A percentile compares a stretch with the other conserved stretches of the same genome.
These are phyloP conservation scores for Wallacemonas sp. DNA, from an alignment of 208 protist species.

Conservation along the genomic window DNA sequence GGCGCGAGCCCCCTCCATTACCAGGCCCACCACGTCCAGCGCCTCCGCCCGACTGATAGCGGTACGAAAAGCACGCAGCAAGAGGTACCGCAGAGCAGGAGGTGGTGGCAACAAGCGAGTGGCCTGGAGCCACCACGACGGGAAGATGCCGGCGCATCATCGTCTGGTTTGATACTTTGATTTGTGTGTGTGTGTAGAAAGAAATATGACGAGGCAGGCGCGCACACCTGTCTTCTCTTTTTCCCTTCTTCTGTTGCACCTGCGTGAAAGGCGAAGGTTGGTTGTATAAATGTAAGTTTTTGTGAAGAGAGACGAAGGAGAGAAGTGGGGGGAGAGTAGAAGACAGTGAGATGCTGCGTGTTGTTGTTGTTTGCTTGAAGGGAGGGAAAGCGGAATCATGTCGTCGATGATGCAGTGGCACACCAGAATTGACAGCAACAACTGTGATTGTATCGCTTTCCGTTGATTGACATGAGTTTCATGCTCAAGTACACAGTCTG, in stretches of 20 bases:
- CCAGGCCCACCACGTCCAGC: conserved; percentile 1
- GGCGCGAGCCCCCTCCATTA: background rate
- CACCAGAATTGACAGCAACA: too few species aligned
- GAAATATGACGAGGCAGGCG: conserved; percentile 9
- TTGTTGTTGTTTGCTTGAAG: too few species aligned
- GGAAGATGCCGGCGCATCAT: conserved; percentile 48
- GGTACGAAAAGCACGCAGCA: background rate
- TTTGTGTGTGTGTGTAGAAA: conserved; percentile 13
- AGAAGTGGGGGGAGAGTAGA: background rate
- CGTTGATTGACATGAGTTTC: too few species aligned
- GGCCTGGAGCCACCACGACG: background rate
- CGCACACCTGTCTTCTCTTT: background rate
- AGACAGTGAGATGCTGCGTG: background rate
- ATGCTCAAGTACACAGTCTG: too few species aligned
- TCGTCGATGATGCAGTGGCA: too few species aligned
- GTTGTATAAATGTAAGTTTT: too few species aligned
- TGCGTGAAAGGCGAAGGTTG: too few species aligned
- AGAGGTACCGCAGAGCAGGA: background rate
- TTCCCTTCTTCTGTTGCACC: conserved; percentile 13
- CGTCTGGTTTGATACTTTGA: conserved; percentile 1
- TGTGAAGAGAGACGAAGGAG: too few species aligned
- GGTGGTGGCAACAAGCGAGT: background rate
- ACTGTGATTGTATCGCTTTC: too few species aligned
- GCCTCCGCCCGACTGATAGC: conserved; percentile 15
- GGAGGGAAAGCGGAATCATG: too few species aligned